Conservation (phyloP, 2,329 filamentous ascomycete genomes). For the Macrophomina tecta region DNA sequence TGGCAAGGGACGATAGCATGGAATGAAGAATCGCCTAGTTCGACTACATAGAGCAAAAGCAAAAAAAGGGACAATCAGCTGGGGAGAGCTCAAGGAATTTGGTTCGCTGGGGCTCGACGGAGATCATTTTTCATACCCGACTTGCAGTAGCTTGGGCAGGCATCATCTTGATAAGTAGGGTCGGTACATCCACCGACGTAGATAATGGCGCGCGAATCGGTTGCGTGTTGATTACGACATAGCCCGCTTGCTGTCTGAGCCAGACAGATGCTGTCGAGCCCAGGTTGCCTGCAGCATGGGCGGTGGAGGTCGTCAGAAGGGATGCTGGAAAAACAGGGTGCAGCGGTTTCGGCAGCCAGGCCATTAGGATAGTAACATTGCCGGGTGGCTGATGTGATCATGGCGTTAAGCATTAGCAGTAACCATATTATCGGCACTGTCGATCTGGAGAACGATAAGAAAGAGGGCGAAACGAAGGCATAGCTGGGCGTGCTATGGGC, state of each 20-base stretch:
- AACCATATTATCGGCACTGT: conserved; percentile 17
- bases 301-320: background rate
- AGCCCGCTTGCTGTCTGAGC: background rate
- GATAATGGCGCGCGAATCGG: conserved; percentile 10
- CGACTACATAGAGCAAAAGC: background rate
- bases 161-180: conserved; percentile 2
- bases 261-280: conserved; percentile 1
- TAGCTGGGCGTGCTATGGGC: conserved; percentile 12
- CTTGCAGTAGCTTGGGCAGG: conserved; percentile 19
- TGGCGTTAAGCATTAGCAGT: conserved; percentile 20
- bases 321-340: background rate
- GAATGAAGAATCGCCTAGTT: background rate
- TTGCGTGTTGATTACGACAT: conserved; percentile 7
- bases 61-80: conserved; percentile 1
- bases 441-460: conserved; percentile 6
- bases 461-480: conserved; percentile 1
- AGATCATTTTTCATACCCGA: conserved; percentile 18
- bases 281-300: conserved; percentile 19
- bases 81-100: background rate
- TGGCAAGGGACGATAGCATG: conserved; percentile 15
- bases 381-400: conserved; percentile 20
- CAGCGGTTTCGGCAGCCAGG: conserved; percentile 9
- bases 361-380: conserved; percentile 21
- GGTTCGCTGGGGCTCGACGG: background rate
- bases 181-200: conserved; percentile 16